Evolutionary conservation across 23 red algal genomes (phyloP).

Genomic region (Gracilaria gracilis): DNA sequence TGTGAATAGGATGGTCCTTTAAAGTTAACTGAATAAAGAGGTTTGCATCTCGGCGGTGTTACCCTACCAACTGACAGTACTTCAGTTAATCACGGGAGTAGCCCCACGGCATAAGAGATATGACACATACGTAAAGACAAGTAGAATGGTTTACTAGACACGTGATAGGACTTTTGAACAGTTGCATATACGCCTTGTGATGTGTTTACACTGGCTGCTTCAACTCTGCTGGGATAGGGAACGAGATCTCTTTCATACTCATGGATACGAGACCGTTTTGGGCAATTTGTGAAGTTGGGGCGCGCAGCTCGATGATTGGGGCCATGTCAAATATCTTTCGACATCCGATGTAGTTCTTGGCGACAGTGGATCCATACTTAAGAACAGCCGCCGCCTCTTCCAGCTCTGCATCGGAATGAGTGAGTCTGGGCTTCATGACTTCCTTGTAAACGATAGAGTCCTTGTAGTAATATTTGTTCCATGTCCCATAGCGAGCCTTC

Average conservation of each 20-base stretch:
- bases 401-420: slow-evolving; percentile 47
- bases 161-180: neutral
- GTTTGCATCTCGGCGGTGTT: neutral
- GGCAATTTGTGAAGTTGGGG: slow-evolving; percentile 37
- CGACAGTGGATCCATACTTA: slow-evolving; percentile 78
- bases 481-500: slow-evolving; percentile 46
- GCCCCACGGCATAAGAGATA: neutral
- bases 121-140: neutral
- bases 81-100: neutral
- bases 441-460: slow-evolving; percentile 72
- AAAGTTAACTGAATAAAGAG: slow-evolving; percentile 1
- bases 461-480: slow-evolving; percentile 64
- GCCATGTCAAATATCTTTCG: slow-evolving; percentile 54
- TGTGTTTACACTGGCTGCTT: slow-evolving; percentile 45
- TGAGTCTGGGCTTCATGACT: slow-evolving; percentile 54
- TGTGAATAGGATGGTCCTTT: slow-evolving; percentile 24
- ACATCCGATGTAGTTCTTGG: slow-evolving; percentile 62
- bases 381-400: slow-evolving; percentile 68
- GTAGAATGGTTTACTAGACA: neutral
- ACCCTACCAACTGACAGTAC: neutral
- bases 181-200: neutral
- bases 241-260: slow-evolving; percentile 31
- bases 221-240: slow-evolving; percentile 43
- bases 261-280: slow-evolving; percentile 30
- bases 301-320: slow-evolving; percentile 52